Conservation (phyloP, 768 basidiomycete genomes). For the Suillus alpinus region DNA sequence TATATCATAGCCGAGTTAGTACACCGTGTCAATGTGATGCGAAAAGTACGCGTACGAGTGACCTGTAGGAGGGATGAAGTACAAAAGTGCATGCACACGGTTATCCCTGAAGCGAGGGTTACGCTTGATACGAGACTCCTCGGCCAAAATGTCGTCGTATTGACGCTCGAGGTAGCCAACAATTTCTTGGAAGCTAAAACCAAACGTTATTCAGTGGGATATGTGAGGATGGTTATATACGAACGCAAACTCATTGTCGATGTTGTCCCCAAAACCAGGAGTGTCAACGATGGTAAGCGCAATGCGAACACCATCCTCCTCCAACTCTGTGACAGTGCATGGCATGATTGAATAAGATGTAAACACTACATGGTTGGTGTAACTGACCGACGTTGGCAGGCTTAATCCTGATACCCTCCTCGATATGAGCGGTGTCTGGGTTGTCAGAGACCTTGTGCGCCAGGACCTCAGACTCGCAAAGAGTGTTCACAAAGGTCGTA, state of each 20-base stretch:
- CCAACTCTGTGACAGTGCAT: slow-evolving; percentile 64
- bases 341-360: slow-evolving; percentile 1
- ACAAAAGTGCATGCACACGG: slow-evolving; percentile 92
- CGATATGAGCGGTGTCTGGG: slow-evolving; percentile 88
- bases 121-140: slow-evolving; percentile 99
- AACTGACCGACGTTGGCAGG: slow-evolving; percentile 82
- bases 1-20: slow-evolving; percentile 23
- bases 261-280: slow-evolving; percentile 97
- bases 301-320: slow-evolving; percentile 98
- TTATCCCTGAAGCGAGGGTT: slow-evolving; percentile 99
- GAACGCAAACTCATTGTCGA: slow-evolving; percentile 98
- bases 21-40: not conserved
- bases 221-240: slow-evolving; percentile 30
- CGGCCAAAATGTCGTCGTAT: slow-evolving; percentile 98
- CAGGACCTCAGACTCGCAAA: slow-evolving; percentile 93
- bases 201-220: slow-evolving; percentile 4
- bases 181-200: slow-evolving; percentile 88
- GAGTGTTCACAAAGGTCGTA: slow-evolving; percentile 98
- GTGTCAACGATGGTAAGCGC: slow-evolving; percentile 98
- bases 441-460: slow-evolving; percentile 82
- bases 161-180: slow-evolving; percentile 95
- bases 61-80: slow-evolving; percentile 99
- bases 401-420: slow-evolving; percentile 93
- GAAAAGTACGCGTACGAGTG: slow-evolving; percentile 67
- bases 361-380: not conserved